Percentiles rank a stretch among this genome's conserved stretches.
Conservation (phyloP, 352 stramenopile species). For the Phytophthora pluvialis region DNA sequence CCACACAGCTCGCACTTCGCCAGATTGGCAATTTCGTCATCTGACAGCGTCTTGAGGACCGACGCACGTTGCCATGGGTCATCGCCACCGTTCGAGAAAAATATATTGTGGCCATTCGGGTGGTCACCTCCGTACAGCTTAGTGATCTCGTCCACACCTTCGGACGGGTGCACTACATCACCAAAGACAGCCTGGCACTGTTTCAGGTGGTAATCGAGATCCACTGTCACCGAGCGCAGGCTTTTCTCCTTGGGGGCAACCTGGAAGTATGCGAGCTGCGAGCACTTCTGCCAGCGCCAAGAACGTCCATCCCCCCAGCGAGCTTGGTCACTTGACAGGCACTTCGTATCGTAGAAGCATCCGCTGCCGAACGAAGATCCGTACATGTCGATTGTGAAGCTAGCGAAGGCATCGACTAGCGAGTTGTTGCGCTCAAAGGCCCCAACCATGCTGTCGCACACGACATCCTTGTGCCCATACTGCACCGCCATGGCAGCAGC, state of each 20-base stretch:
- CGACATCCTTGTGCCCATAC: constrained; percentile 85
- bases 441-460: constrained; percentile 67
- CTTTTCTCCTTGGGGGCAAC: constrained; percentile 65
- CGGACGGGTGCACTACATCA: constrained; percentile 60
- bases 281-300: constrained; percentile 91
- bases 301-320: constrained; percentile 81
- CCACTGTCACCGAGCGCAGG: constrained; percentile 68
- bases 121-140: constrained; percentile 80
- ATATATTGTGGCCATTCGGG: constrained; percentile 78
- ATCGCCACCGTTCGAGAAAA: constrained; percentile 85
- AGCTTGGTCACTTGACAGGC: constrained; percentile 50
- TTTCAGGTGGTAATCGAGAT: constrained; percentile 80
- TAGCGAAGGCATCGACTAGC: constrained; percentile 73
- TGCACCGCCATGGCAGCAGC: constrained; percentile 88
- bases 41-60: constrained; percentile 59
- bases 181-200: constrained; percentile 84
- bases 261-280: constrained; percentile 89
- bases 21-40: constrained; percentile 70
- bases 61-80: constrained; percentile 89
- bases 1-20: constrained; percentile 83
- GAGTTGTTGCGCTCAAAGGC: constrained; percentile 59
- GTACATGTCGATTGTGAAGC: constrained; percentile 85
- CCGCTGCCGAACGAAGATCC: constrained; percentile 72
- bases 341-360: constrained; percentile 88
- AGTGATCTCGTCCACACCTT: constrained; percentile 63